Evolutionary conservation across 2,329 filamentous ascomycete genomes (phyloP).

Genomic region (Tolypocladium cylindrosporum): DNA sequence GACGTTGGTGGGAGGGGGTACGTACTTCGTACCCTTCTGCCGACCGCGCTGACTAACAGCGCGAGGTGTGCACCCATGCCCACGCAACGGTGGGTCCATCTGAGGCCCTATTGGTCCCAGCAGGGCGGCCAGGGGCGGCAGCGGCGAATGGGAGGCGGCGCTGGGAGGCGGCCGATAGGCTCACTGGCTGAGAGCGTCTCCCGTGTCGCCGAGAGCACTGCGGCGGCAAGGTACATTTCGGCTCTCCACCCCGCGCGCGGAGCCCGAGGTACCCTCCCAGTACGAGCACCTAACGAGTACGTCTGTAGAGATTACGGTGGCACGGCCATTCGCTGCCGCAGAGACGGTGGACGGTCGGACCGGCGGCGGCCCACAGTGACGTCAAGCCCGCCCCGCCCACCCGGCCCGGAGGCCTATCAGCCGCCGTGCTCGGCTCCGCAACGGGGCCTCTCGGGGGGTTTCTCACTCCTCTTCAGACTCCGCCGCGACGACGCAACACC

Average conservation of each 20-base stretch:
- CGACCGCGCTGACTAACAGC: background rate
- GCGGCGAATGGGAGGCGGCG: background rate
- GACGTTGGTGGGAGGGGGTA: background rate
- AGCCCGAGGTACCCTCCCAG: background rate
- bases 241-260: background rate
- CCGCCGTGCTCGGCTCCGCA: constrained; percentile 15
- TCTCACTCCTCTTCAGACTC: background rate
- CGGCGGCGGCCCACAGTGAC: constrained; percentile 14
- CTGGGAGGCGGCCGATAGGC: background rate
- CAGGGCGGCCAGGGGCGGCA: background rate
- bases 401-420: constrained; percentile 18
- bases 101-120: background rate
- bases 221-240: too few relatives aligned
- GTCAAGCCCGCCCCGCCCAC: constrained; percentile 12
- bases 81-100: background rate
- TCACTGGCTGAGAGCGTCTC: background rate
- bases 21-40: background rate
- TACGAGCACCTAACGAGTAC: background rate
- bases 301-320: background rate
- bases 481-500: background rate
- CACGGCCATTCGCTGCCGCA: background rate
- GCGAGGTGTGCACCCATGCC: background rate
- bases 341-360: constrained; percentile 2
- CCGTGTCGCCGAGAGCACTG: background rate
- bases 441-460: background rate